These are phyloP conservation scores for Xylaria sp. DNA, from an alignment of 495 filamentous ascomycete species.

Conservation along the genomic window DNA sequence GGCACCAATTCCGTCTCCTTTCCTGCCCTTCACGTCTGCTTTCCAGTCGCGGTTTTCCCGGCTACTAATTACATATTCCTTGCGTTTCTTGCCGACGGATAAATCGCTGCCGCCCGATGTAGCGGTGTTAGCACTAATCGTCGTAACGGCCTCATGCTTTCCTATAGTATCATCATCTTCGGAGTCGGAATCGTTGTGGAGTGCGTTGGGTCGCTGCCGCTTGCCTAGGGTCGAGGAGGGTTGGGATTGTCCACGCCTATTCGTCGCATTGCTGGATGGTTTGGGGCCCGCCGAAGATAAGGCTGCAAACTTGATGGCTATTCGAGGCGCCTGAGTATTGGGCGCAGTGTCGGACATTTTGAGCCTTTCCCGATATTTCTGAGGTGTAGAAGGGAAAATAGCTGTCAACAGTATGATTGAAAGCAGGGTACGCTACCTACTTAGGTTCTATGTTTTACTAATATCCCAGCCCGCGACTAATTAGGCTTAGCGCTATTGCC, in stretches of 20 bases:
- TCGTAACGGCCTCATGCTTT: slow-evolving; percentile 48
- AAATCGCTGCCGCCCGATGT: slow-evolving; percentile 21
- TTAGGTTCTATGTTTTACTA: not conserved
- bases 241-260: slow-evolving; percentile 38
- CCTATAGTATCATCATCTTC: slow-evolving; percentile 38
- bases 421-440: no score
- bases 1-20: slow-evolving; percentile 54
- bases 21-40: slow-evolving; percentile 62
- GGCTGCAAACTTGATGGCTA: slow-evolving; percentile 48
- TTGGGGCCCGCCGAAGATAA: slow-evolving; percentile 32
- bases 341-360: slow-evolving; percentile 34
- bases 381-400: not conserved
- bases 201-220: slow-evolving; percentile 46
- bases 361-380: not conserved
- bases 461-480: slow-evolving; percentile 7
- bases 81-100: slow-evolving; percentile 30
- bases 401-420: not conserved
- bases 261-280: slow-evolving; percentile 34
- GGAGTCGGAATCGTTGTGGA: slow-evolving; percentile 44
- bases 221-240: slow-evolving; percentile 45
- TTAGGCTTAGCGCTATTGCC: slow-evolving; percentile 1
- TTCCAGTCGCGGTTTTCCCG: slow-evolving; percentile 77
- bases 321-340: slow-evolving; percentile 35
- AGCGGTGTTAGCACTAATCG: slow-evolving; percentile 42
- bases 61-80: slow-evolving; percentile 65